These are phyloP conservation scores for Globisporangium megalacanthum DNA, from an alignment of 352 stramenopile species.

Conservation along the genomic window DNA sequence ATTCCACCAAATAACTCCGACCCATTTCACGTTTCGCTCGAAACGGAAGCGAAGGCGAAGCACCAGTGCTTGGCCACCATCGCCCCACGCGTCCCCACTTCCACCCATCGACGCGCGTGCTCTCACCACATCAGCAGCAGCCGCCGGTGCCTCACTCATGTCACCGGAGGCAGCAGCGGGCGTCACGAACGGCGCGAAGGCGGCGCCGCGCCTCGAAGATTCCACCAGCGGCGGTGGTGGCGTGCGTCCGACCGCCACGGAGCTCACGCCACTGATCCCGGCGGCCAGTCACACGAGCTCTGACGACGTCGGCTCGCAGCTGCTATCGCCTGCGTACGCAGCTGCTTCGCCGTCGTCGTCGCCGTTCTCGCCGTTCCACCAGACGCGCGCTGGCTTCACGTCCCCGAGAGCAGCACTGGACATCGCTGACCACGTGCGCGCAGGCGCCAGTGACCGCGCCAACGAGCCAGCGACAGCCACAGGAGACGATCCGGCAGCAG, in stretches of 20 bases:
- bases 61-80: no score
- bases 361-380: conserved; percentile 25
- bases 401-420: conserved; percentile 2
- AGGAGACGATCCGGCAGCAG: no score
- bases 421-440: conserved; percentile 5
- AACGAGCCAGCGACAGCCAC: no score
- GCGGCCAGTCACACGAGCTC: conserved; percentile 16
- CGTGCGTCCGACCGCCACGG: conserved; percentile 3
- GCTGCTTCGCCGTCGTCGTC: conserved; percentile 21
- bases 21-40: not conserved
- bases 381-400: conserved; percentile 7
- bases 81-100: not conserved
- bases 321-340: conserved; percentile 44
- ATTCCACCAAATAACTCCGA: not conserved
- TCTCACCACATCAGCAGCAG: not conserved
- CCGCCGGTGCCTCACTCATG: not conserved
- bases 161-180: not conserved
- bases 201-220: not conserved
- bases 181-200: not conserved
- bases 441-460: not conserved
- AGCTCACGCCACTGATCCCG: conserved; percentile 57
- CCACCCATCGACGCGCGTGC: not conserved
- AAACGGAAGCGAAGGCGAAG: no score
- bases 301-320: conserved; percentile 8
- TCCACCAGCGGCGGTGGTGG: not conserved